phyloP scores from a whole-genome alignment of 441 rosid species.

The Erodium trifolium region DNA sequence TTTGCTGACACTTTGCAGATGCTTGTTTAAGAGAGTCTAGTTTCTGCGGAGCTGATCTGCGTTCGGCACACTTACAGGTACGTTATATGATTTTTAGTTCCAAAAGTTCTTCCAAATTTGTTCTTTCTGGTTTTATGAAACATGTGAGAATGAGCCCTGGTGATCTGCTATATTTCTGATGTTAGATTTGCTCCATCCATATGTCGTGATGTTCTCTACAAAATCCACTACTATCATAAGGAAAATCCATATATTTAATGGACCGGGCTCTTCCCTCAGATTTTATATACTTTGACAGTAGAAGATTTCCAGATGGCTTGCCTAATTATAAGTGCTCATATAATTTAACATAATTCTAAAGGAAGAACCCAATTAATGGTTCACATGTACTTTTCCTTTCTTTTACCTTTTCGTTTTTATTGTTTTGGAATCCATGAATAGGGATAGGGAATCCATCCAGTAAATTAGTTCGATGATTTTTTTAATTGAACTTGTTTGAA shows the following conservation, averaged over 20 bases:
- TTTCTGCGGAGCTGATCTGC: conserved; percentile 82
- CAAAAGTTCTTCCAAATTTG: conserved; percentile 1
- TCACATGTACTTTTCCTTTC: background rate
- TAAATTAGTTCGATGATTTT: background rate
- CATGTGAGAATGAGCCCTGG: background rate
- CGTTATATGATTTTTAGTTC: conserved; percentile 2
- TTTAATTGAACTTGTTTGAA: background rate
- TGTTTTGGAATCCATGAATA: background rate
- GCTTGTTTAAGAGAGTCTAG: conserved; percentile 75
- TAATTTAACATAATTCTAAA: background rate
- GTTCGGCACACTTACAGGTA: conserved; percentile 90
- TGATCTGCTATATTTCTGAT: background rate
- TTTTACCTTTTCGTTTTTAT: background rate
- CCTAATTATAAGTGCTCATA: conserved; percentile 5
- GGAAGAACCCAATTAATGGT: background rate
- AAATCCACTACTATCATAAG: background rate
- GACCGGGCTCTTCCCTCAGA: background rate
- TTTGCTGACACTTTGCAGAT: conserved; percentile 41
- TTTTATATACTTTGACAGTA: background rate
- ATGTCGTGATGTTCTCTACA: background rate
- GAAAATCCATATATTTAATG: background rate
- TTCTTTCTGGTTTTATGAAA: conserved; percentile 11
- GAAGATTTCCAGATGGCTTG: background rate
- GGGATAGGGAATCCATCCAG: background rate
- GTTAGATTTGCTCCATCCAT: background rate